Evolutionary conservation across 495 filamentous ascomycete genomes (phyloP), one percentile per base, ranked within the genome.

Genomic region (Penicillium dipodomyicola): DNA sequence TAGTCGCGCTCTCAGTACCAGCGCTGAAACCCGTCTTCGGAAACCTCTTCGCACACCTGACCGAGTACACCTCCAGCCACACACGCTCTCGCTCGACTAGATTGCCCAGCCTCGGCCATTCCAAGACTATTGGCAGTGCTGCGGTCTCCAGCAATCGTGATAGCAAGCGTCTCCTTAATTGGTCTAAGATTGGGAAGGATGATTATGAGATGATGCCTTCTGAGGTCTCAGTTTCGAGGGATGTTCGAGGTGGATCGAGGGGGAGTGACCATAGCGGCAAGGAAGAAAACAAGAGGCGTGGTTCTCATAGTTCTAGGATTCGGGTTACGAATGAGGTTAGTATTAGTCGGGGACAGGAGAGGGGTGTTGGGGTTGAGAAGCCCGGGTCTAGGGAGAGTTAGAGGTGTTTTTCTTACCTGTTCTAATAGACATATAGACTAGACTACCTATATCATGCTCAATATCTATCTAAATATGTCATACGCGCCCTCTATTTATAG

Each of bases 1-100:
- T 79, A 3, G 70, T 78, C 33, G 75, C 77, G 4, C 67, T 79
- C 20, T 79, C 77, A 0, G 67, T 77, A 4, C 77, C 77, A 10
- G 77, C 74, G 17, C 58, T 77, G 41, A 77, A 77, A 46, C 72
- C 74, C 9, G 55, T 78, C 30, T 75, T 76, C 33, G 71, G 72
- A 23, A 67, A 63, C 41, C 30, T 68, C 2, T 70, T 68, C 42
- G 40, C 45, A 19, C 67, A 67, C 39, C 15, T 68, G 19, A 64
- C 61, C 1, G 66, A 69, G 49, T 64, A 68, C 40, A 63, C 63
- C 2, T 56, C 61, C 15, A 69, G 63, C n/a, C 61, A 63, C 30
- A 67, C 62, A 5, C 65, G 58, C 39, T 61, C 67, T 9, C 63
- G 52, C 2, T 57, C 56, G 3, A 54, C 49, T 0, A 55, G 52